Evolutionary conservation across 228 moss, liverwort and hornwort genomes (phyloP), one percentile per base, ranked within the genome.

Genomic region (Sphagnum magellanicum): DNA sequence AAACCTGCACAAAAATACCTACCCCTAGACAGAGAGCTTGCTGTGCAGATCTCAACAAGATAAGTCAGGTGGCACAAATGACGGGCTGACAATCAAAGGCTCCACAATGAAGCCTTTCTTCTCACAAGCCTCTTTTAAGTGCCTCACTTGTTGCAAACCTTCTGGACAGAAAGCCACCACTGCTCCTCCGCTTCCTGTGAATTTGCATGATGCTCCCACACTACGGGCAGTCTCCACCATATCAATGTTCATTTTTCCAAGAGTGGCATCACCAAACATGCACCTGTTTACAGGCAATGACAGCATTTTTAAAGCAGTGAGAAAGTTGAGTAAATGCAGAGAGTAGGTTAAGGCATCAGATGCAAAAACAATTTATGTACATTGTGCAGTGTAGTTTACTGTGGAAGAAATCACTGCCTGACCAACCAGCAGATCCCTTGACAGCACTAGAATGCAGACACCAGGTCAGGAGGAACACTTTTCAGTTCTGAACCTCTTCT

Each of bases 121-220:
- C 55, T 74, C 65, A 76, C 98, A 98, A 67, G 92, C 89, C 60
- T 84, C 82, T 51, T 82, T 66, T 63, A 94, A 73, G 16, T 73
- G 70, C 66, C 89, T 78, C 73, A 83, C 94, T 79, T 90, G 94
- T 9, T 74, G 67, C n/a, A 75, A 77, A 63, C 98, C 94, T 15
- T 78, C 65, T 11, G 87, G 90, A 74, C 98, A 98, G 67, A 90
- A 81, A 4, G 94, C 98, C 64, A 98, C 84, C 0, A 87, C 81
- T 32, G 98, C 94, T 60, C 98, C 98, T 71, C 98, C 94, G 71
- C 98, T 98, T 64, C 98, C 98, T 52, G 98, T 92, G 72, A 94
- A 93, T 66, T 94, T 98, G 86, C 98, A 94, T 52, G 94, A 88
- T 67, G 98, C 98, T 75, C 94, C 92, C 62, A 90, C 90, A 72